These are phyloP conservation scores for Kwoniella mangroviensis DNA, from an alignment of 768 basidiomycete genomes.

Conservation along the genomic window DNA sequence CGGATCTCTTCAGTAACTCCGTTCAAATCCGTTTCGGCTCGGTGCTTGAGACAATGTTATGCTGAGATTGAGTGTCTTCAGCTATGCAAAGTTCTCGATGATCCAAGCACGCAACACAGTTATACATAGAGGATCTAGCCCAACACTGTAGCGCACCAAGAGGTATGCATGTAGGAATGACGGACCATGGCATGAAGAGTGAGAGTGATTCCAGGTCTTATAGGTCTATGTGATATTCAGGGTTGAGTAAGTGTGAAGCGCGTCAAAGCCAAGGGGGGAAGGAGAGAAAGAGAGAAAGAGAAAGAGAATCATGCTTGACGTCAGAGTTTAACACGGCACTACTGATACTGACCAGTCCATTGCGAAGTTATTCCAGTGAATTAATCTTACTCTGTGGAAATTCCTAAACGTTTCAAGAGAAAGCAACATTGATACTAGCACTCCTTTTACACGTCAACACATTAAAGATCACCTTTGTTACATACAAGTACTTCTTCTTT, in stretches of 20 bases:
- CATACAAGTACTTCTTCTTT: not conserved
- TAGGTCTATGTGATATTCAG: not conserved
- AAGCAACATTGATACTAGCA: not conserved
- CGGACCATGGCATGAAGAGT: not conserved
- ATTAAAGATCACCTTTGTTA: not conserved
- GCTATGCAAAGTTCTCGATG: not conserved
- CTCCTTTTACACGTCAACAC: not conserved
- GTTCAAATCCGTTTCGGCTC: slow-evolving; percentile 7
- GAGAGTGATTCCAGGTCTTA: not conserved
- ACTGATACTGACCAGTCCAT: no score
- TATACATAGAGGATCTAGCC: not conserved
- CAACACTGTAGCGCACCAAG: not conserved
- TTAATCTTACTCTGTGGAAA: no score
- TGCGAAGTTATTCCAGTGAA: no score
- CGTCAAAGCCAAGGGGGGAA: not conserved
- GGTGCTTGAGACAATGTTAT: not conserved
- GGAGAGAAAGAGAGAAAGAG: not conserved
- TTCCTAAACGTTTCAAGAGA: slow-evolving; percentile 1
- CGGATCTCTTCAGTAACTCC: not conserved
- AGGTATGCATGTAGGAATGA: not conserved
- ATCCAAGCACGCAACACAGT: not conserved
- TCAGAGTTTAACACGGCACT: slow-evolving; percentile 1
- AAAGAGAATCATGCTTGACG: not conserved
- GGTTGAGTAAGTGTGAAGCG: not conserved
- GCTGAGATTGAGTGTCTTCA: not conserved